Evolutionary conservation across 2,329 filamentous ascomycete species (phyloP), one percentile per base, ranked within the genome.

Genomic region (Epichloe coenophiala): DNA sequence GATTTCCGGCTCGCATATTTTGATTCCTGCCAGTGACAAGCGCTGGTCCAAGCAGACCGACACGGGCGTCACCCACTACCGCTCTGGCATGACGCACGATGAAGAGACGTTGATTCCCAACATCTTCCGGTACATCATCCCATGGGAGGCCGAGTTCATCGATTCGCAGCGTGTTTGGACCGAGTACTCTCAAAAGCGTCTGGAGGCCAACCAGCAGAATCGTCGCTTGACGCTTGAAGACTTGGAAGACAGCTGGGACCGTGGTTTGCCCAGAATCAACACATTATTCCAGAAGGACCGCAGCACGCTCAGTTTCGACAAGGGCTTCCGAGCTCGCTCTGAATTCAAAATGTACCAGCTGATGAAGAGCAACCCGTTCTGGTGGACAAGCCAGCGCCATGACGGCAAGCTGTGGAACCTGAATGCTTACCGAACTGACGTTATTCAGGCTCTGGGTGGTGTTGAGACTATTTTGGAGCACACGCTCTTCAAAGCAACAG

Each of bases 131-230:
- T 98, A 98, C 69, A 97, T 98, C 64, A 95, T 97, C 57, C 91
- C 93, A 0, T 98, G 93, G 93, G 93, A 98, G 66, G 88, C 91
- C 1, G 93, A 98, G 65, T 98, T 98, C 68, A 95, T 97, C 58
- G 94, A 98, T 65, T 98, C 93, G 3, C 94, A 98, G 66, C 84
- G 94, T 59, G 93, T 98, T 1, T 98, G 93, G 93, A 97, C 93
- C 27, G 93, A 98, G 61, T 98, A 98, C 63, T 96, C 91, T 0
- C 93, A 98, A 70, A 98, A 98, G 74, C 84, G 93, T 45, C 77
- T 94, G 56, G 93, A 98, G 65, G 94, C 93, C 19, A 95, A 96
- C 62, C 91, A 97, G 60, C 93, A 98, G 66, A 98, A 98, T 61
- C 84, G 93, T 51, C 83, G 93, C 58, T 73, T 98, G 45, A 98